Percentiles rank a stretch among this genome's conserved stretches.
Evolutionary conservation across 2,329 filamentous ascomycete genomes (phyloP).

Genomic region (Fusarium staphyleae): DNA sequence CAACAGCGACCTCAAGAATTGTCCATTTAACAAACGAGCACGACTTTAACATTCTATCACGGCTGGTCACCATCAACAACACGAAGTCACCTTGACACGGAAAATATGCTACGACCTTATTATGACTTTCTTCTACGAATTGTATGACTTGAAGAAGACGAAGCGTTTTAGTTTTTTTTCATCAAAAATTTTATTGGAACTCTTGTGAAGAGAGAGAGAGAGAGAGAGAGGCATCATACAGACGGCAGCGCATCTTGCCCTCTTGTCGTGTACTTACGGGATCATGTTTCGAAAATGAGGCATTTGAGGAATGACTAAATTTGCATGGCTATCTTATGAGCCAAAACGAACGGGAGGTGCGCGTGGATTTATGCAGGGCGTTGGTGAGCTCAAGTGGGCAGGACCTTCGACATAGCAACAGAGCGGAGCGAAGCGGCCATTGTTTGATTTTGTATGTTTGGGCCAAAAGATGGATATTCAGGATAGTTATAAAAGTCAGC

Average conservation of each 20-base stretch:
- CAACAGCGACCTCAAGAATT: slow-evolving; percentile 40
- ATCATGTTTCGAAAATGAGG: slow-evolving; percentile 43
- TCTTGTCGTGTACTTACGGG: slow-evolving; percentile 40
- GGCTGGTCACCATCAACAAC: slow-evolving; percentile 46
- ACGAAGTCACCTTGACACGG: slow-evolving; percentile 43
- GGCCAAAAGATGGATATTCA: slow-evolving; percentile 24
- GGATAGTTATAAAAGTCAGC: slow-evolving; percentile 41
- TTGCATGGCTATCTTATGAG: slow-evolving; percentile 39
- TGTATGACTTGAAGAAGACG: slow-evolving; percentile 54
- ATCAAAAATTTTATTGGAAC: slow-evolving; percentile 40
- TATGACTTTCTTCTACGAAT: slow-evolving; percentile 51
- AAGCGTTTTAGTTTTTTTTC: slow-evolving; percentile 41
- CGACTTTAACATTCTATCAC: slow-evolving; percentile 43
- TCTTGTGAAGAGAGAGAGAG: slow-evolving; percentile 23
- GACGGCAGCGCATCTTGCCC: slow-evolving; percentile 35
- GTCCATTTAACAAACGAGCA: slow-evolving; percentile 39
- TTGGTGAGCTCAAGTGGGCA: slow-evolving; percentile 44
- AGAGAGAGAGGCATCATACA: slow-evolving; percentile 37
- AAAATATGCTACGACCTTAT: slow-evolving; percentile 49
- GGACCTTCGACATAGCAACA: slow-evolving; percentile 35
- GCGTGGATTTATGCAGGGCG: slow-evolving; percentile 40
- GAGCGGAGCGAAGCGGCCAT: slow-evolving; percentile 33
- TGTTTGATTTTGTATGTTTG: slow-evolving; percentile 35
- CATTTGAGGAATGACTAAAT: slow-evolving; percentile 42
- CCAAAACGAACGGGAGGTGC: slow-evolving; percentile 36